Evolutionary conservation across 345 rosid species (phyloP), one percentile per base, ranked within the genome.

Genomic region (Eucalyptus guilfoylei): DNA sequence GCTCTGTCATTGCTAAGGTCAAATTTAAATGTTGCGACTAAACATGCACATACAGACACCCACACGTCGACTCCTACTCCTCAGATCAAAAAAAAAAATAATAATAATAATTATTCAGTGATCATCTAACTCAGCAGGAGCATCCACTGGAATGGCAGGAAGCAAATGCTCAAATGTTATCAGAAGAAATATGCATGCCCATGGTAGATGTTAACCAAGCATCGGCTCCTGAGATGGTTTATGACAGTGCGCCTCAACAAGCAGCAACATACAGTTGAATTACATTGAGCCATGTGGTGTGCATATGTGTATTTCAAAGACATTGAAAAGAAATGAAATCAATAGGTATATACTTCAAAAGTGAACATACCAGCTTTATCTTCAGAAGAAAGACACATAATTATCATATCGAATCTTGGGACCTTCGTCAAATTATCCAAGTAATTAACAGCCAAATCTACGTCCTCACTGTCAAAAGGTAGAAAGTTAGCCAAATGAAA

Each of bases 401-500:
- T 88, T 90, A 96, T 94, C 91, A 96, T 93, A 94, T 93, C 89
- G 87, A 98, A 98, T 94, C 99, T 97, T 76, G 99, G 98, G 91
- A 98, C 98, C 91, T 94, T 95, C 49, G 96, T 92, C 86, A 98
- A 93, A 90, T 93, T 93, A 81, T 95, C 96, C 28, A 98, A 88
- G 91, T 95, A 96, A 88, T 93, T 93, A 88, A 96, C 93, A 55
- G 98, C 97, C 90, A 98, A 89, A 91, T 94, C 96, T 91, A 90
- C 89, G 21, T 96, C 98, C 72, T 94, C 96, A 69, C 99, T 98
- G 95, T 88, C 87, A 92, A 88, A 49, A 47, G 24, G 86, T 54
- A 86, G 81, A 58, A 76, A 87, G 24, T 85, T 92, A 86, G 32
- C 12, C 47, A 23, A 16, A 87, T 44, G 24, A 87, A 89, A 80